Conservation (phyloP, 1,284 basidiomycete species). For the Pascua sp. region DNA sequence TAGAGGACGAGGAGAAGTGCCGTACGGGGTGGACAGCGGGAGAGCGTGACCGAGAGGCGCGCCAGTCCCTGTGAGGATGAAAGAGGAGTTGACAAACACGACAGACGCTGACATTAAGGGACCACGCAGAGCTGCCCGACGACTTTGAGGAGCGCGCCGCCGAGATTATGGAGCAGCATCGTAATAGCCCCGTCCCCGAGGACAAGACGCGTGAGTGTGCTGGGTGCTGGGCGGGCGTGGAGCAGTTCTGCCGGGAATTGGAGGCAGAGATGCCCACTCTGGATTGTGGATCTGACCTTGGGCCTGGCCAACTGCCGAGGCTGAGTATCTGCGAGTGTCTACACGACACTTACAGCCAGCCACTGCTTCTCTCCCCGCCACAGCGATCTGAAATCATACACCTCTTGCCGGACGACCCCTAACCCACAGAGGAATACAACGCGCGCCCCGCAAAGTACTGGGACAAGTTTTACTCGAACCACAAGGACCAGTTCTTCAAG, state of each 20-base stretch:
- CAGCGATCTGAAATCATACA: slow-evolving; percentile 45
- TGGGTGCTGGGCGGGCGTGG: too few relatives aligned
- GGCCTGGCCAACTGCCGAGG: too few relatives aligned
- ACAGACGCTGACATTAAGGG: slow-evolving; percentile 53
- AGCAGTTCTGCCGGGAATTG: too few relatives aligned
- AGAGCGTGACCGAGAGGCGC: too few relatives aligned
- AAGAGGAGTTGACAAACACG: too few relatives aligned
- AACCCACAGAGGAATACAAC: slow-evolving; percentile 35
- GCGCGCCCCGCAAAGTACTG: slow-evolving; percentile 54
- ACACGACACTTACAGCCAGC: too few relatives aligned
- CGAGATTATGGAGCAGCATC: slow-evolving; percentile 65
- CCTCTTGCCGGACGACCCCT: slow-evolving; percentile 42
- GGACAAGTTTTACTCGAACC: slow-evolving; percentile 85
- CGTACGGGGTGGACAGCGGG: too few relatives aligned
- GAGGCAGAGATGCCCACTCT: too few relatives aligned
- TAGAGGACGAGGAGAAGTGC: too few relatives aligned
- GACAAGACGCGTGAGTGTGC: slow-evolving; percentile 24
- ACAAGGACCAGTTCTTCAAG: slow-evolving; percentile 75
- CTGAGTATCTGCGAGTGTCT: too few relatives aligned
- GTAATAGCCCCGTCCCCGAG: slow-evolving; percentile 63
- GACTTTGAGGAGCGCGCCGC: slow-evolving; percentile 69
- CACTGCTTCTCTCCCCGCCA: slow-evolving; percentile 45
- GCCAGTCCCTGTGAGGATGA: too few relatives aligned
- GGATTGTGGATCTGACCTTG: neutral
- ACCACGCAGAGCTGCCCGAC: slow-evolving; percentile 77